Percentiles rank a stretch among this genome's conserved stretches.
These are phyloP conservation scores for Claviceps sp. DNA, from an alignment of 2,329 filamentous ascomycete genomes.

Conservation along the genomic window DNA sequence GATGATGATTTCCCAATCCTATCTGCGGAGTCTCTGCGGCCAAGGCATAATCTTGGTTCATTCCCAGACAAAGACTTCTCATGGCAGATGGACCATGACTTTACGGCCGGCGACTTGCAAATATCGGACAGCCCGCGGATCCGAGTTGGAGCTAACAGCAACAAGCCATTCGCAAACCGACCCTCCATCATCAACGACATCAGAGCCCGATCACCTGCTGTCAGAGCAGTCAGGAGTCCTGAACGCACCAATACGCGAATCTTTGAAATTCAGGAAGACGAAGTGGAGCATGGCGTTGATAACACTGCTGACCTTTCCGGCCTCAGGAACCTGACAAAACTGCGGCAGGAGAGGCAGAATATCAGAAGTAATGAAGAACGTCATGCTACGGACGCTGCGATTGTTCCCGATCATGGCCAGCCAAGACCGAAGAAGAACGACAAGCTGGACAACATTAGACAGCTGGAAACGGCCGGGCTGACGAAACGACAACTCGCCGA, in stretches of 20 bases:
- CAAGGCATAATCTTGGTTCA: slow-evolving; percentile 1
- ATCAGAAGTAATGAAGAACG: slow-evolving; percentile 22
- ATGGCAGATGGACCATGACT: slow-evolving; percentile 45
- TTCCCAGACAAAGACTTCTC: slow-evolving; percentile 40
- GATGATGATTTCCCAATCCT: slow-evolving; percentile 21
- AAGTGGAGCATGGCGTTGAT: slow-evolving; percentile 22
- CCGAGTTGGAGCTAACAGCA: slow-evolving; percentile 16
- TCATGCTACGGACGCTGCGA: slow-evolving; percentile 15
- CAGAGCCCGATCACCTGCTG: slow-evolving; percentile 15
- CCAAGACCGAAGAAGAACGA: slow-evolving; percentile 22
- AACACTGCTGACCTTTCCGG: slow-evolving; percentile 6
- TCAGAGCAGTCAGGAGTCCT: slow-evolving; percentile 11
- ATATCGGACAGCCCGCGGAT: slow-evolving; percentile 43
- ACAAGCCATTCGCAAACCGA: slow-evolving; percentile 22
- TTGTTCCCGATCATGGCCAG: slow-evolving; percentile 11
- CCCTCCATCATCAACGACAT: slow-evolving; percentile 18
- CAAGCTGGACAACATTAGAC: slow-evolving; percentile 36
- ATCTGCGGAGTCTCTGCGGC: slow-evolving; percentile 17
- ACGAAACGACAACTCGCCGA: slow-evolving; percentile 35
- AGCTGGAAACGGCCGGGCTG: slow-evolving; percentile 28
- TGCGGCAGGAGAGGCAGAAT: background rate
- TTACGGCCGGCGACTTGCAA: slow-evolving; percentile 42
- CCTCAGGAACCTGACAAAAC: background rate
- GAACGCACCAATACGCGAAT: slow-evolving; percentile 27
- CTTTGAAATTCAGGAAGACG: slow-evolving; percentile 30